Percentiles rank a stretch among this genome's conserved stretches.
These are phyloP conservation scores for Hypomontagnella submonticulosa DNA, from an alignment of 495 filamentous ascomycete genomes.

Conservation along the genomic window DNA sequence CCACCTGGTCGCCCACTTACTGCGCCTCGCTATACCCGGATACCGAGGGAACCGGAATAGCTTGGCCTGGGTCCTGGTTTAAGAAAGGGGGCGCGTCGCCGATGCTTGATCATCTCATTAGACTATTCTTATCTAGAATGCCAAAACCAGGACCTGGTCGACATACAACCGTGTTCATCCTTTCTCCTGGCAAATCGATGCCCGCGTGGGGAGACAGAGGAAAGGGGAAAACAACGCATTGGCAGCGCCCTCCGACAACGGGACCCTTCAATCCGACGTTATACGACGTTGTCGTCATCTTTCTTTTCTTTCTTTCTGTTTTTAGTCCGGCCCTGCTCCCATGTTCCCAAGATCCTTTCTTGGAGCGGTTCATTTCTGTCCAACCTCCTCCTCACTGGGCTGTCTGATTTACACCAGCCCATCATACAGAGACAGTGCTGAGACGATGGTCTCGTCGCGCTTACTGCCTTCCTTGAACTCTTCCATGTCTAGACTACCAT, in stretches of 20 bases:
- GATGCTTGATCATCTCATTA: constrained; percentile 37
- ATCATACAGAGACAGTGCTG: constrained; percentile 94
- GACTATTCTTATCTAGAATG: constrained; percentile 36
- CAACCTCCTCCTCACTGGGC: constrained; percentile 1
- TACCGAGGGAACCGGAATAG: constrained; percentile 9
- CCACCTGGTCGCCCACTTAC: constrained; percentile 22
- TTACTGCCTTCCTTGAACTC: constrained; percentile 99
- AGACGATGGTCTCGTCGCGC: constrained; percentile 99
- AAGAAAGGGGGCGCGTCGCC: constrained; percentile 7
- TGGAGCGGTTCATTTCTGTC: constrained; percentile 26
- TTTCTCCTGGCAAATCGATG: constrained; percentile 30
- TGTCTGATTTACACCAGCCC: constrained; percentile 75
- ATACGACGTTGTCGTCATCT: constrained; percentile 23
- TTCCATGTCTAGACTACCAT: constrained; percentile 89
- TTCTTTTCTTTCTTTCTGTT: constrained; percentile 25
- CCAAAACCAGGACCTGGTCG: constrained; percentile 15
- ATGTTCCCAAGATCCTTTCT: constrained; percentile 18
- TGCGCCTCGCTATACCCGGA: constrained; percentile 30
- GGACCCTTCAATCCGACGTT: constrained; percentile 23
- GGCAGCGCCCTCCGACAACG: constrained; percentile 19
- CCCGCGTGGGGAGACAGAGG: constrained; percentile 30
- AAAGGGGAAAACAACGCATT: constrained; percentile 29
- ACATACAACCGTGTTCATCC: constrained; percentile 34
- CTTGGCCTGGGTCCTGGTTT: constrained; percentile 19
- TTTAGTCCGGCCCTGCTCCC: constrained; percentile 17